A percentile compares a stretch with the other conserved stretches of the same genome.
phyloP scores from a whole-genome alignment of 192 early-diverging fungal genomes.

The Dissophora ornata region DNA sequence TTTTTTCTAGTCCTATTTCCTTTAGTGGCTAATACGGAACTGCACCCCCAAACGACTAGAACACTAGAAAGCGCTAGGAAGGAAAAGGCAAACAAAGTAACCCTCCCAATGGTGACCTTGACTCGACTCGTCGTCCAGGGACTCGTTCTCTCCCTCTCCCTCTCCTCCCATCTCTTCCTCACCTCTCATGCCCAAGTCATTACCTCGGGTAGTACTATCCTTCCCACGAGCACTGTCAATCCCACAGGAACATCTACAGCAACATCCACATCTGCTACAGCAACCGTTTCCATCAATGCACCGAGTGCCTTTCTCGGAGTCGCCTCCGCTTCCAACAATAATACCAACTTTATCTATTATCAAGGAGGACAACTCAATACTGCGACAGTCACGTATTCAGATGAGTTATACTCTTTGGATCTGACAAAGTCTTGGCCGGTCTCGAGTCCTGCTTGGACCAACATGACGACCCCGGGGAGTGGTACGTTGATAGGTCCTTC shows the following conservation, averaged over 20 bases:
- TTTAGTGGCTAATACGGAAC: slow-evolving; percentile 14
- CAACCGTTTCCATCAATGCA: background rate
- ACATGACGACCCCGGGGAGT: slow-evolving; percentile 7
- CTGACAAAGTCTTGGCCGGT: slow-evolving; percentile 28
- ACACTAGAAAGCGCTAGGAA: slow-evolving; percentile 13
- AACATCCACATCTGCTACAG: background rate
- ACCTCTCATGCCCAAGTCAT: slow-evolving; percentile 14
- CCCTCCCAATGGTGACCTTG: slow-evolving; percentile 17
- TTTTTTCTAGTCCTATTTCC: slow-evolving; percentile 4
- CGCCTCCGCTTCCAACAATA: slow-evolving; percentile 19
- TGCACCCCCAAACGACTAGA: background rate
- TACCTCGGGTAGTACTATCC: background rate
- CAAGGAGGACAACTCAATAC: slow-evolving; percentile 29
- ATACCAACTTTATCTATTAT: slow-evolving; percentile 21
- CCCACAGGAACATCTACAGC: background rate
- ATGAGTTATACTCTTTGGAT: slow-evolving; percentile 22
- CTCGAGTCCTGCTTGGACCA: slow-evolving; percentile 11
- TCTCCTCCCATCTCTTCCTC: slow-evolving; percentile 24
- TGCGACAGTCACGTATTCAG: background rate
- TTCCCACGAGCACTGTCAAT: background rate
- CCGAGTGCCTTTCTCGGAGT: slow-evolving; percentile 18
- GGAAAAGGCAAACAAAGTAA: slow-evolving; percentile 44
- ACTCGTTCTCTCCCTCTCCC: slow-evolving; percentile 30
- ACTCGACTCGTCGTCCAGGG: slow-evolving; percentile 9
- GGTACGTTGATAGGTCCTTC: slow-evolving; percentile 1